Percentiles rank a stretch among this genome's conserved stretches.
phyloP scores from a whole-genome alignment of 306 rosid genomes.

The Cajanus cajan region DNA sequence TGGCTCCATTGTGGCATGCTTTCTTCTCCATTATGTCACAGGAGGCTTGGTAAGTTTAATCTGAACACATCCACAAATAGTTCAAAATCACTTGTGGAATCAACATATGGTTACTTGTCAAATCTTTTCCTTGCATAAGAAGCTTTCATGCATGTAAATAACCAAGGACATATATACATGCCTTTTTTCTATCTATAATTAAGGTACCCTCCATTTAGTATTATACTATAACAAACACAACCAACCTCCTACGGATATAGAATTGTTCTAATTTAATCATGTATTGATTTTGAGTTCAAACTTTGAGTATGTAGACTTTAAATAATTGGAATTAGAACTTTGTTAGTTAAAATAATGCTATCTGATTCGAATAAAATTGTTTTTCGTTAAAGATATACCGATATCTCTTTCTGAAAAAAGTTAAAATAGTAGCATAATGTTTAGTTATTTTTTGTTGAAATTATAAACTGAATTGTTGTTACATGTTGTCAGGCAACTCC shows the following conservation, averaged over 20 bases:
- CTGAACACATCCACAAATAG: not conserved
- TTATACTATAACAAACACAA: not conserved
- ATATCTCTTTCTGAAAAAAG: too few relatives aligned
- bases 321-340: too few relatives aligned
- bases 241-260: not conserved
- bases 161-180: not conserved
- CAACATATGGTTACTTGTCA: conserved; percentile 3
- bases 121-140: conserved; percentile 12
- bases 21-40: conserved; percentile 68
- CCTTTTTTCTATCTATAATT: not conserved
- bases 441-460: not conserved
- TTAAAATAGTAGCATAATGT: not conserved
- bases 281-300: too few relatives aligned
- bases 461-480: not conserved
- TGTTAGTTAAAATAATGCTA: too few relatives aligned
- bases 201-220: not conserved
- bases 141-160: not conserved
- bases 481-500: conserved; percentile 54
- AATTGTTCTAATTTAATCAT: not conserved
- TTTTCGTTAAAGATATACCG: too few relatives aligned
- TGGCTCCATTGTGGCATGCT: conserved; percentile 83
- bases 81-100: not conserved
- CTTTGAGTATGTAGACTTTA: too few relatives aligned
- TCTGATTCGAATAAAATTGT: too few relatives aligned
- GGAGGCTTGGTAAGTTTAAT: conserved; percentile 72